Evolutionary conservation across 768 basidiomycete genomes (phyloP).

Genomic region (Tulasnella sp.): DNA sequence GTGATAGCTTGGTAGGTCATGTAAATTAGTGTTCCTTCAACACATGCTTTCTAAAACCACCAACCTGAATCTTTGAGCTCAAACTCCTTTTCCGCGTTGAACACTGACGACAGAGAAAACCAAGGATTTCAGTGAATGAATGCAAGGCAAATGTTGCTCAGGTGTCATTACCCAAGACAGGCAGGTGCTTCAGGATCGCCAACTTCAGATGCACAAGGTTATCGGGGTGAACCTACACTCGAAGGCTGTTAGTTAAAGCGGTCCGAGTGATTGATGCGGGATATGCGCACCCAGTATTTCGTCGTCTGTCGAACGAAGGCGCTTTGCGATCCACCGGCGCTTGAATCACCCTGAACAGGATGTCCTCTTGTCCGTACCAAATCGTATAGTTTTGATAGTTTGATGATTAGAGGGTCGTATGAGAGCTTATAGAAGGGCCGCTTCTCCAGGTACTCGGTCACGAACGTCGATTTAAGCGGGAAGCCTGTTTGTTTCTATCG

Average conservation of each 20-base stretch:
- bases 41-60: conserved; percentile 13
- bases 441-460: conserved; percentile 84
- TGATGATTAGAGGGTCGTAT: conserved; percentile 92
- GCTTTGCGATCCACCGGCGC: conserved; percentile 89
- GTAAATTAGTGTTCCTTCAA: neutral
- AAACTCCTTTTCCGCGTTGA: conserved; percentile 88
- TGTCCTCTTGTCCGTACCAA: conserved; percentile 92
- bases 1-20: conserved; percentile 61
- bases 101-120: conserved; percentile 43
- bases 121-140: conserved; percentile 8
- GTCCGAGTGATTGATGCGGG: neutral
- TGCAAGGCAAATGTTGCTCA: neutral
- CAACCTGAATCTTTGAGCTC: conserved; percentile 71
- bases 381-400: conserved; percentile 89
- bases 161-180: conserved; percentile 66
- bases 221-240: conserved; percentile 64
- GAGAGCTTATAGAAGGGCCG: conserved; percentile 96
- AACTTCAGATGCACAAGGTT: conserved; percentile 90
- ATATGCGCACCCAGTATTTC: conserved; percentile 86
- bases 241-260: too few relatives aligned
- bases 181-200: conserved; percentile 82
- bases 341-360: conserved; percentile 85
- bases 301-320: conserved; percentile 98
- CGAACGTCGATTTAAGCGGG: conserved; percentile 75
- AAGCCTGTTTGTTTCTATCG: conserved; percentile 83